phyloP scores from a whole-genome alignment of 805 yeast genomes.

The Ogataea pignaliae region DNA sequence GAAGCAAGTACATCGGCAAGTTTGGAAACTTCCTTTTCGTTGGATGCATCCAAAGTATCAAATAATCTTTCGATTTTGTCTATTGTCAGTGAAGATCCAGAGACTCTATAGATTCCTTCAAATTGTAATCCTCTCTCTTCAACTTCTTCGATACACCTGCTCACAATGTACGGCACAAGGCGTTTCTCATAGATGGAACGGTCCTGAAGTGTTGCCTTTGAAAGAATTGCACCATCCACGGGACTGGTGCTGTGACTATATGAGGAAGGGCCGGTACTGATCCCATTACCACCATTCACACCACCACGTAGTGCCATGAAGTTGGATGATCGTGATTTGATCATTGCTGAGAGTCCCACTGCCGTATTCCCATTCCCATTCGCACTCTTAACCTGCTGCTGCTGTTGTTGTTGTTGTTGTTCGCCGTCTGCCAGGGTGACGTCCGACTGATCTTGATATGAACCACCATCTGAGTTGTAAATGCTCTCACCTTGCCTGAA shows the following conservation, averaged over 20 bases:
- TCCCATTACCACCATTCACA: not conserved
- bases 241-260: slow-evolving; percentile 22
- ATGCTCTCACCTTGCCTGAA: slow-evolving; percentile 27
- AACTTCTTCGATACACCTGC: slow-evolving; percentile 69
- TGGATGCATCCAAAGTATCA: slow-evolving; percentile 25
- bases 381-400: slow-evolving; percentile 7
- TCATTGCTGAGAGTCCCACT: slow-evolving; percentile 21
- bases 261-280: slow-evolving; percentile 5
- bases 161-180: slow-evolving; percentile 64
- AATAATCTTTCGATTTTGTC: slow-evolving; percentile 36
- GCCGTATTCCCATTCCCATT: slow-evolving; percentile 4
- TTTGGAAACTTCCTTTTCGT: slow-evolving; percentile 30
- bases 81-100: slow-evolving; percentile 74
- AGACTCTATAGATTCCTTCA: slow-evolving; percentile 89
- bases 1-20: slow-evolving; percentile 12
- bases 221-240: slow-evolving; percentile 18
- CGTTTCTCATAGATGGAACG: slow-evolving; percentile 60
- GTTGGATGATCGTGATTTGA: slow-evolving; percentile 46
- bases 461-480: slow-evolving; percentile 2
- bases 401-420: not conserved
- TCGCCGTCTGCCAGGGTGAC: slow-evolving; percentile 3
- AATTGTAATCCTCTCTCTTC: slow-evolving; percentile 68
- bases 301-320: slow-evolving; percentile 27
- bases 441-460: slow-evolving; percentile 1
- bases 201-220: slow-evolving; percentile 54